These are phyloP conservation scores for Chalaropsis ovoidea DNA, from an alignment of 2,329 filamentous ascomycete species.

Conservation along the genomic window DNA sequence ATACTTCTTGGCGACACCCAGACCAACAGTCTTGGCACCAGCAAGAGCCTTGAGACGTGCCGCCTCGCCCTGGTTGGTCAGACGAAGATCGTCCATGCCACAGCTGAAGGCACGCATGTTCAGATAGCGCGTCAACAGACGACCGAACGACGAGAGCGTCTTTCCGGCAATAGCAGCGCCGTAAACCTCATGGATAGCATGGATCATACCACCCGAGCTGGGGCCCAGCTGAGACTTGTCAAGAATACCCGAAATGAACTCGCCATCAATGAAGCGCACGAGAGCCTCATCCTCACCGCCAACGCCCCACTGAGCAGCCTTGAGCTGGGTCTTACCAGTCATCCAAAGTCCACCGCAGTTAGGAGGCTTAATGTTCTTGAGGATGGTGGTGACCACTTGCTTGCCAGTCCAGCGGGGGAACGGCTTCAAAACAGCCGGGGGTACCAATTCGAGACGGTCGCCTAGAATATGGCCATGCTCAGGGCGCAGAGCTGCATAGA, in stretches of 20 bases:
- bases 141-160: conserved; percentile 77
- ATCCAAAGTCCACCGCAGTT: conserved; percentile 70
- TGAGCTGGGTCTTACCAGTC: conserved; percentile 66
- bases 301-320: conserved; percentile 66
- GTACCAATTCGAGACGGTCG: conserved; percentile 69
- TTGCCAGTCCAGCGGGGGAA: conserved; percentile 85
- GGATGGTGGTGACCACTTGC: conserved; percentile 82
- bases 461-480: conserved; percentile 80
- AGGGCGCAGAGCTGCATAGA: conserved; percentile 81
- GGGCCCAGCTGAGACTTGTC: conserved; percentile 95
- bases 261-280: conserved; percentile 76
- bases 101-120: conserved; percentile 94
- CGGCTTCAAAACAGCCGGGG: conserved; percentile 75
- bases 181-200: conserved; percentile 87
- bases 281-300: conserved; percentile 61
- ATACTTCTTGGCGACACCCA: conserved; percentile 74
- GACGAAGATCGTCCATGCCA: conserved; percentile 87
- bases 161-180: conserved; percentile 79
- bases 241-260: conserved; percentile 80
- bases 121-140: conserved; percentile 77
- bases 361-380: conserved; percentile 79
- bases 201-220: conserved; percentile 74
- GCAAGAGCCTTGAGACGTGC: conserved; percentile 58
- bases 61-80: conserved; percentile 70
- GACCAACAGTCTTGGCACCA: conserved; percentile 58